Evolutionary conservation across 2,329 filamentous ascomycete genomes (phyloP).

Genomic region (Pezicula carpinea): DNA sequence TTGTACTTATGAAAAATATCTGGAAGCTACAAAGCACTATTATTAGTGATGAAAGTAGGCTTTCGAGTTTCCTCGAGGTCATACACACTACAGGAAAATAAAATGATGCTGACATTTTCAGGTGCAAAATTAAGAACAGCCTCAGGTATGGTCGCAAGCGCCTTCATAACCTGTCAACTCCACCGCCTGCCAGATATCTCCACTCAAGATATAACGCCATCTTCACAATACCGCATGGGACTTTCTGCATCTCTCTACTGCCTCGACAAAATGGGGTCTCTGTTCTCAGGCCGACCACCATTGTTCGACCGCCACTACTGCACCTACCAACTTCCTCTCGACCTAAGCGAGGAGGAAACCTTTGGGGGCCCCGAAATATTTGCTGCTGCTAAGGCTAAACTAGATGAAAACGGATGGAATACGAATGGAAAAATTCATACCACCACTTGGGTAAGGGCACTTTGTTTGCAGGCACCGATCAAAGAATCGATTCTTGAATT

Average conservation of each 20-base stretch:
- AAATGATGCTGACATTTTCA: not conserved
- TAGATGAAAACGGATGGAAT: constrained; percentile 9
- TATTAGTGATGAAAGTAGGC: constrained; percentile 6
- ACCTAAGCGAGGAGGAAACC: constrained; percentile 4
- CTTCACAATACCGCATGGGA: not conserved
- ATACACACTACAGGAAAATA: not conserved
- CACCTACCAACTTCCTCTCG: constrained; percentile 3
- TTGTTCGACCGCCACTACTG: constrained; percentile 2
- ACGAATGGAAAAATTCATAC: constrained; percentile 4
- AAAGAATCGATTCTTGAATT: constrained; percentile 6
- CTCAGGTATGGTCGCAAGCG: not conserved
- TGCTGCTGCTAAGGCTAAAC: not conserved
- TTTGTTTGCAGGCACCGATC: not conserved
- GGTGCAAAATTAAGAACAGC: not conserved
- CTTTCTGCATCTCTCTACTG: not conserved
- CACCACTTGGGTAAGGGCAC: not conserved
- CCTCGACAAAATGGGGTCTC: constrained; percentile 1
- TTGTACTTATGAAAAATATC: constrained; percentile 1
- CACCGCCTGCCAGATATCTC: constrained; percentile 1
- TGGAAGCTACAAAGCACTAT: constrained; percentile 3
- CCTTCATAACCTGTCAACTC: constrained; percentile 1
- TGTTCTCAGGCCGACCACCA: constrained; percentile 4
- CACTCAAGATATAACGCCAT: not conserved
- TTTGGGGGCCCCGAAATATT: not conserved
- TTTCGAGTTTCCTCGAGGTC: not conserved